phyloP scores from a whole-genome alignment of 1,284 basidiomycete species.

The Leccinum variabile region DNA sequence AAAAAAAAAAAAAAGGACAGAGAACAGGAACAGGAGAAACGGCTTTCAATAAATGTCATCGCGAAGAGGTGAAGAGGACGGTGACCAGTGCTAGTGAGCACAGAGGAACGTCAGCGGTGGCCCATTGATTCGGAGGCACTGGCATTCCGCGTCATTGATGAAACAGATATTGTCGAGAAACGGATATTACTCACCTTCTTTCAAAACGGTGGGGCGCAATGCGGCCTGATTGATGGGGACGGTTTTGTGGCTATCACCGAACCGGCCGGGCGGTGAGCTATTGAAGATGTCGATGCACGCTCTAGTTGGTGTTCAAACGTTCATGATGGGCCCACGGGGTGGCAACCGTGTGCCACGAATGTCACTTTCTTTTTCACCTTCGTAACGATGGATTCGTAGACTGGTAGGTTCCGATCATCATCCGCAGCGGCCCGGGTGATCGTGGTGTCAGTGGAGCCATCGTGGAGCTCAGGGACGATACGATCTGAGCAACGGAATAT shows the following conservation, averaged over 20 bases:
- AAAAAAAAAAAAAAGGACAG: constrained; percentile 5
- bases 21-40: not conserved
- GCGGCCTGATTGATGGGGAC: constrained; percentile 6
- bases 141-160: constrained; percentile 21
- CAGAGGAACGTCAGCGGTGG: not conserved
- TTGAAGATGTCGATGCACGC: constrained; percentile 3
- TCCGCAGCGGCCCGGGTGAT: constrained; percentile 18
- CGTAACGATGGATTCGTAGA: constrained; percentile 6
- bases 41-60: not conserved
- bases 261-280: constrained; percentile 1
- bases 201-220: constrained; percentile 5
- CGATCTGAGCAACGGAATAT: constrained; percentile 16
- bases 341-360: constrained; percentile 14
- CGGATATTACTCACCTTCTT: constrained; percentile 28
- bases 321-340: constrained; percentile 1
- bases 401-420: constrained; percentile 25
- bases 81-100: not conserved
- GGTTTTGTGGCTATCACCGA: constrained; percentile 18
- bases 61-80: constrained; percentile 29
- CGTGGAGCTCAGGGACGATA: constrained; percentile 3
- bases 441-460: constrained; percentile 7
- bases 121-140: constrained; percentile 30
- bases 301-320: constrained; percentile 1
- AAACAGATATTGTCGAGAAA: constrained; percentile 24
- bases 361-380: constrained; percentile 19